Conservation (phyloP, 164 flowering plant genomes). For the Vitis riparia region DNA sequence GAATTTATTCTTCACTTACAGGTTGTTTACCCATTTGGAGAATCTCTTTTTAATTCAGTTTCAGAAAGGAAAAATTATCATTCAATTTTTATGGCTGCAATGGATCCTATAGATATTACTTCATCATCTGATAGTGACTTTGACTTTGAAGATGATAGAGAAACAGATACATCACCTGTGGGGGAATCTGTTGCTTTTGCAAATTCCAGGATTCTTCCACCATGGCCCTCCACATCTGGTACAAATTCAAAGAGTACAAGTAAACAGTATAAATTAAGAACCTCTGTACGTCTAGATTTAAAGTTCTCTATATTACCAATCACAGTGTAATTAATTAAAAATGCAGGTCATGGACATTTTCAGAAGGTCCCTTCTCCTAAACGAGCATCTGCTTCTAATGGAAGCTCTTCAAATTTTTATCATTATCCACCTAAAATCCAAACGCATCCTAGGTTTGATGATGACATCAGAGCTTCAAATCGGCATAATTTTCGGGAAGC, state of each 20-base stretch:
- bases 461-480: conserved; percentile 15
- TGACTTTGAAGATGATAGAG: conserved; percentile 37
- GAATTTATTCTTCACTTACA: conserved; percentile 17
- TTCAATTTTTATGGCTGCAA: conserved; percentile 17
- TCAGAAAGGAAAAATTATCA: conserved; percentile 9
- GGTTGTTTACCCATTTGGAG: conserved; percentile 17
- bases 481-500: conserved; percentile 2
- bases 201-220: conserved; percentile 45
- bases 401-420: conserved; percentile 20
- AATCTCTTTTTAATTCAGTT: conserved; percentile 12
- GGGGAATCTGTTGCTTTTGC: conserved; percentile 22
- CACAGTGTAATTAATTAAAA: background rate
- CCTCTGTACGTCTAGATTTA: background rate
- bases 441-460: conserved; percentile 14
- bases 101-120: conserved; percentile 62
- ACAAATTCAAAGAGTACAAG: conserved; percentile 25
- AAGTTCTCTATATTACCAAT: background rate
- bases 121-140: conserved; percentile 80
- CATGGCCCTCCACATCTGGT: conserved; percentile 36
- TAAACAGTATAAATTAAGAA: conserved; percentile 3
- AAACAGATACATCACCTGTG: conserved; percentile 6
- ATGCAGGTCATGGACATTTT: conserved; percentile 39
- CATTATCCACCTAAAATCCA: conserved; percentile 14
- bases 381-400: conserved; percentile 26
- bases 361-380: conserved; percentile 22